Conservation (phyloP, 2,329 filamentous ascomycete genomes). For the Diaporthe eres region DNA sequence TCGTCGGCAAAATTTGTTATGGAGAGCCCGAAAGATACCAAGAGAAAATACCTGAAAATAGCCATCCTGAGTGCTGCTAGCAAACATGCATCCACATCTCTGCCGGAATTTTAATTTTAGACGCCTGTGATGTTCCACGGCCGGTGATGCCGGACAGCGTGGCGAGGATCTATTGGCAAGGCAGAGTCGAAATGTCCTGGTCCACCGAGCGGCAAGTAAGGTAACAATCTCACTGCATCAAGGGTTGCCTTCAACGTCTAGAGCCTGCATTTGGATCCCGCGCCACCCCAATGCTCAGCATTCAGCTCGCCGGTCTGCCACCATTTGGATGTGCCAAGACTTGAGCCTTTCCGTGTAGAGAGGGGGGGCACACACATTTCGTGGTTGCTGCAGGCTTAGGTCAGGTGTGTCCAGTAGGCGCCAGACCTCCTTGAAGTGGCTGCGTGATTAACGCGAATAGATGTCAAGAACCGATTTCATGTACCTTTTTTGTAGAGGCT, state of each 20-base stretch:
- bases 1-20: not conserved
- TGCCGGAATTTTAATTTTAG: not conserved
- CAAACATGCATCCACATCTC: not conserved
- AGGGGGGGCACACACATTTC: not conserved
- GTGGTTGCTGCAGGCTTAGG: not conserved
- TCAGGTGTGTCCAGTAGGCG: not conserved
- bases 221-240: not conserved
- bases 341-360: not conserved
- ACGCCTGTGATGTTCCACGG: not conserved
- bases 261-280: not conserved
- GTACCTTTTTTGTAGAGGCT: not conserved
- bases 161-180: not conserved
- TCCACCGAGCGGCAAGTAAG: not conserved
- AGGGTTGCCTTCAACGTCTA: not conserved
- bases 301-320: not conserved
- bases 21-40: not conserved
- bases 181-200: not conserved
- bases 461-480: not conserved
- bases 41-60: not conserved
- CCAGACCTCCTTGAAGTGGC: not conserved
- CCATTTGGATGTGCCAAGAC: not conserved
- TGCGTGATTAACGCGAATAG: not conserved
- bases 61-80: not conserved
- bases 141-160: not conserved
- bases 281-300: not conserved